A percentile compares a stretch with the other conserved stretches of the same genome.
Conservation (phyloP, 1,139 yeast species). For the Waltiozyma solani region DNA sequence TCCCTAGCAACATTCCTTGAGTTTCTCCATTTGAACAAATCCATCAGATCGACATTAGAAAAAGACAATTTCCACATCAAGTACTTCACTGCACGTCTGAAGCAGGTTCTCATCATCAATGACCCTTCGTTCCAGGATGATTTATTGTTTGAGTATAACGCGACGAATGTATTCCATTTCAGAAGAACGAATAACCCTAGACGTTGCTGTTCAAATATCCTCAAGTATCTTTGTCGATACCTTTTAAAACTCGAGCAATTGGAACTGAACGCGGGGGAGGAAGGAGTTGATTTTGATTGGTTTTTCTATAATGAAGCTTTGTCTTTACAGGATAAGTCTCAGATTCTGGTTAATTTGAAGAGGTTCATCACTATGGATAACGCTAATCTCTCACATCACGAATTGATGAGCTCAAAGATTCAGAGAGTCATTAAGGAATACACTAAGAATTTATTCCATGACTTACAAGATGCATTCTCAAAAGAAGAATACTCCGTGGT, state of each 20-base stretch:
- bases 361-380: constrained; percentile 14
- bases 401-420: constrained; percentile 5
- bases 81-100: constrained; percentile 10
- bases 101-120: constrained; percentile 7
- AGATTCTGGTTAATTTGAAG: constrained; percentile 10
- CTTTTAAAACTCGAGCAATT: constrained; percentile 4
- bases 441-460: constrained; percentile 24
- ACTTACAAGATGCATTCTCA: constrained; percentile 54
- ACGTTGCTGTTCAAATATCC: constrained; percentile 6
- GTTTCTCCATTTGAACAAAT: constrained; percentile 1
- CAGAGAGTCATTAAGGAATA: constrained; percentile 7
- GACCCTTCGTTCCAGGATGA: constrained; percentile 9
- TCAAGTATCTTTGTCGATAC: constrained; percentile 6
- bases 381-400: constrained; percentile 10
- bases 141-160: constrained; percentile 10
- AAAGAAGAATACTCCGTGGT: constrained; percentile 34
- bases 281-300: constrained; percentile 7
- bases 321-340: constrained; percentile 16
- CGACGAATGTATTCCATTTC: constrained; percentile 7
- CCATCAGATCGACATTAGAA: constrained; percentile 3
- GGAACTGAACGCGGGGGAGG: neutral
- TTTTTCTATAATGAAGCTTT: constrained; percentile 7
- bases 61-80: constrained; percentile 4
- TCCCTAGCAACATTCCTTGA: neutral
- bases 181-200: constrained; percentile 13